Base-by-base conservation (phyloP, 148 eudicot species). In the Persicaria tinctoria region DNA sequence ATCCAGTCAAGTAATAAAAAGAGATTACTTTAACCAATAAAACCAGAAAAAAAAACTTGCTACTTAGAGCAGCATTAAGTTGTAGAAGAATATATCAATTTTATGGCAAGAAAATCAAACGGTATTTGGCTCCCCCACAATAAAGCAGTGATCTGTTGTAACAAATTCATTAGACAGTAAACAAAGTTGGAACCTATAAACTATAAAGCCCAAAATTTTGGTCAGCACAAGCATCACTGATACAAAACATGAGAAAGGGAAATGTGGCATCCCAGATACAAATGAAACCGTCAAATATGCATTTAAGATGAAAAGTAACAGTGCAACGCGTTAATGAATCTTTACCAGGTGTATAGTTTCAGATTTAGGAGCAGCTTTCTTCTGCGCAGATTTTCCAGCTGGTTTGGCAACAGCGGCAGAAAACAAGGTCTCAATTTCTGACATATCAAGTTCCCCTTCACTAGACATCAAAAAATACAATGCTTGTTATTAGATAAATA, bases 341-440 rank as follows among this genome's bases (percentile, higher is more conserved):
- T 78, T 85, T 90, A 95, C 98, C 96, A 95, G 84, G 82, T 89
- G 92, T 55, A 95, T 78, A 79, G 76, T 89, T 53, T 92, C 98
- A 78, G 97, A 46, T 83, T 90, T 95, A 62, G 97, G 82, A 81
- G 93, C 95, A 83, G 79, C 86, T 76, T 93, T 88, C 85, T 92
- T 92, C 76, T 90, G 83, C 62, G 70, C 90, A 78, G 89, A 80
- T 86, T 91, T 91, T 71, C 47, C 50, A 80, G 85, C 87, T 16
- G 90, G 79, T 85, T 90, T 92, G 50, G 96, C 80, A 60, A 84
- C 91, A 79, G 83, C 77, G 82, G 89, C 87, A 83, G 97, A 86
- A 82, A 95, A 95, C 76, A 95, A 89, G 56, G 80, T 89, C 89
- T 92, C 98, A 66, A 95, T 82, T 86, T 95, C 98, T 76, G 96